Conservation (phyloP, 1,284 basidiomycete species). For the Apiotrichum montevideense region DNA sequence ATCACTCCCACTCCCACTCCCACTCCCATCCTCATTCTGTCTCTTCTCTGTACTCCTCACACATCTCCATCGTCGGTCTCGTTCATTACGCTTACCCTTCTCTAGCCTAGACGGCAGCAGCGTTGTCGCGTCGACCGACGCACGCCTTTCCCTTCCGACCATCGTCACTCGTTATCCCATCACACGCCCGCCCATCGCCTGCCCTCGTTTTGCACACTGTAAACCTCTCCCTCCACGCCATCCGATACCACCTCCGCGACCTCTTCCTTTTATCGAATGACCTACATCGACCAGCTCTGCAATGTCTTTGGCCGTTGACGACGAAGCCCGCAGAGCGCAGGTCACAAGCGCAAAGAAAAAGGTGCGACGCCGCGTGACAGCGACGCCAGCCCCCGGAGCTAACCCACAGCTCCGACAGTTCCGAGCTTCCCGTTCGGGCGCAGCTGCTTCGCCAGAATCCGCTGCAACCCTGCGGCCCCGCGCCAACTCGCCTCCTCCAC, state of each 20-base stretch:
- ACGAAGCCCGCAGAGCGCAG: constrained; percentile 23
- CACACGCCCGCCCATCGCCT: constrained; percentile 6
- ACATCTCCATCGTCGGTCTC: background rate
- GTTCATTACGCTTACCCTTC: background rate
- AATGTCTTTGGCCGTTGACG: constrained; percentile 8
- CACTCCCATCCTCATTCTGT: background rate
- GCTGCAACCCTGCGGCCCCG: constrained; percentile 4
- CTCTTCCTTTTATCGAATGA: background rate
- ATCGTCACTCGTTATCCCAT: constrained; percentile 9
- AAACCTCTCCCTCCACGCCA: background rate
- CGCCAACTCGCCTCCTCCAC: constrained; percentile 1
- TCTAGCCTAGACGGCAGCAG: background rate
- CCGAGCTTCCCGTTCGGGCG: constrained; percentile 30
- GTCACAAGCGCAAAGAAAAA: constrained; percentile 37
- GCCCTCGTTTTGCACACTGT: background rate
- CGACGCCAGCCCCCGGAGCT: no score
- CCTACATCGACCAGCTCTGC: background rate
- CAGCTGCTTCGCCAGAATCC: background rate
- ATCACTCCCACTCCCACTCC: no score
- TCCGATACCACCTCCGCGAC: background rate
- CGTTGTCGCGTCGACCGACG: background rate
- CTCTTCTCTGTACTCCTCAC: background rate
- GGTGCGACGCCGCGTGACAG: constrained; percentile 14
- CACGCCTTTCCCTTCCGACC: constrained; percentile 5
- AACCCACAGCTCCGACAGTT: constrained; percentile 33